Conservation (phyloP, 441 rosid species). For the Melianthus villosus region DNA sequence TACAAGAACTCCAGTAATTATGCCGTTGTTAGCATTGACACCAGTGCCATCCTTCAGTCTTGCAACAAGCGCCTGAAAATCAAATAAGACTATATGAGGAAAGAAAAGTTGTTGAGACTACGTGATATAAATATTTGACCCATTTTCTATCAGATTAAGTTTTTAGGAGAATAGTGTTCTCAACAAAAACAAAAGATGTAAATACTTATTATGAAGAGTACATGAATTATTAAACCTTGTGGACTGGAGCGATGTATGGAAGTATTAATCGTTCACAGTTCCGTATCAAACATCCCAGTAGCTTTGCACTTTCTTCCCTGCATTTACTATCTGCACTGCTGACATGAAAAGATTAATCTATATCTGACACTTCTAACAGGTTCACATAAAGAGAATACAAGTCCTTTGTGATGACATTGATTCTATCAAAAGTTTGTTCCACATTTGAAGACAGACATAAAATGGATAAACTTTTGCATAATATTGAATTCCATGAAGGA, state of each 20-base stretch:
- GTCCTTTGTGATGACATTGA: too few species aligned
- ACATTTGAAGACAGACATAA: too few species aligned
- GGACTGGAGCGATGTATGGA: slow-evolving; percentile 91
- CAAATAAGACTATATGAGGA: slow-evolving; percentile 7
- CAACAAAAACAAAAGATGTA: slow-evolving; percentile 5
- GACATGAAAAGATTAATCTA: slow-evolving; percentile 28
- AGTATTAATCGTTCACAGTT: slow-evolving; percentile 88
- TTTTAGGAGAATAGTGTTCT: too few species aligned
- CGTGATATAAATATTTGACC: too few species aligned
- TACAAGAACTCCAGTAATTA: slow-evolving; percentile 89
- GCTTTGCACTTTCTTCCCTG: slow-evolving; percentile 96
- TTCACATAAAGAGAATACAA: not conserved
- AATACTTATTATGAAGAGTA: slow-evolving; percentile 12
- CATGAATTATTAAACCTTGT: slow-evolving; percentile 50
- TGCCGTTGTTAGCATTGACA: slow-evolving; percentile 74
- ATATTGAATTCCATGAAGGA: too few species aligned
- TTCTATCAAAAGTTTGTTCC: too few species aligned
- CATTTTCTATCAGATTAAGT: too few species aligned
- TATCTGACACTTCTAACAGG: slow-evolving; percentile 7
- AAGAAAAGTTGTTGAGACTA: too few species aligned
- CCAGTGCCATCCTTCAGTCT: slow-evolving; percentile 87
- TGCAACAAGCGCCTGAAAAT: slow-evolving; percentile 88
- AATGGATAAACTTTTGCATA: too few species aligned
- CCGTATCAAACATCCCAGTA: slow-evolving; percentile 94
- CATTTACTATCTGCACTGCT: slow-evolving; percentile 99